Conservation (phyloP, 2,329 filamentous ascomycete species). For the Fusarium mangiferae region DNA sequence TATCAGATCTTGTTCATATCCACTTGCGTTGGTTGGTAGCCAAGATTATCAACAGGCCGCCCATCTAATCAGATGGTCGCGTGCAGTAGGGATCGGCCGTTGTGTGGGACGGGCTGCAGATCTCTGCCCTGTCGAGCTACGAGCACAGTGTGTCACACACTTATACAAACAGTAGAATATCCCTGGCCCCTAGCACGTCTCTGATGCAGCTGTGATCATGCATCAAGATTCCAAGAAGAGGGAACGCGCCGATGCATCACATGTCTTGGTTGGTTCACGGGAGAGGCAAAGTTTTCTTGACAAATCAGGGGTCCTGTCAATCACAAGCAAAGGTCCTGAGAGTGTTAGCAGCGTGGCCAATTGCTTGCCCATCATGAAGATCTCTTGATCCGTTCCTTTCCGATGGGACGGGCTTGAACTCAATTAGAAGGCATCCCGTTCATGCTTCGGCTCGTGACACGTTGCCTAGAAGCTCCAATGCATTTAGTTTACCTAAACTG, state of each 20-base stretch:
- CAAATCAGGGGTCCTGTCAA: background rate
- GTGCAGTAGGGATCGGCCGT: constrained; percentile 16
- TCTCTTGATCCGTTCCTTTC: background rate
- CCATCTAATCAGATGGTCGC: constrained; percentile 25
- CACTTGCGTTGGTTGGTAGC: constrained; percentile 8
- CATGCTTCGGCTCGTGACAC: background rate
- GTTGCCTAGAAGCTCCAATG: background rate
- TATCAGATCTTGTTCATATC: constrained; percentile 19
- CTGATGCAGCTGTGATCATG: background rate
- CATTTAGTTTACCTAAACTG: background rate
- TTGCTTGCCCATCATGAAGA: background rate
- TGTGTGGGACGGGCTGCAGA: background rate
- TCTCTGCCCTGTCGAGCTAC: background rate
- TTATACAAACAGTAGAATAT: background rate
- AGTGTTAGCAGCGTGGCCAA: background rate
- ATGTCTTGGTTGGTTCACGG: background rate
- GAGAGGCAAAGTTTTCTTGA: background rate
- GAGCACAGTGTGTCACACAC: background rate
- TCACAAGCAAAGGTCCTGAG: background rate
- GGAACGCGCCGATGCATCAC: background rate
- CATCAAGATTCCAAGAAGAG: background rate
- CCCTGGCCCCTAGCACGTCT: background rate
- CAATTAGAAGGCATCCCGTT: background rate
- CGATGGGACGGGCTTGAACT: background rate
- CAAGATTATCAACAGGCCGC: constrained; percentile 15